Evolutionary conservation across 257 asterid species (phyloP), one percentile per base, ranked within the genome.

Genomic region (Primulina eburnea): DNA sequence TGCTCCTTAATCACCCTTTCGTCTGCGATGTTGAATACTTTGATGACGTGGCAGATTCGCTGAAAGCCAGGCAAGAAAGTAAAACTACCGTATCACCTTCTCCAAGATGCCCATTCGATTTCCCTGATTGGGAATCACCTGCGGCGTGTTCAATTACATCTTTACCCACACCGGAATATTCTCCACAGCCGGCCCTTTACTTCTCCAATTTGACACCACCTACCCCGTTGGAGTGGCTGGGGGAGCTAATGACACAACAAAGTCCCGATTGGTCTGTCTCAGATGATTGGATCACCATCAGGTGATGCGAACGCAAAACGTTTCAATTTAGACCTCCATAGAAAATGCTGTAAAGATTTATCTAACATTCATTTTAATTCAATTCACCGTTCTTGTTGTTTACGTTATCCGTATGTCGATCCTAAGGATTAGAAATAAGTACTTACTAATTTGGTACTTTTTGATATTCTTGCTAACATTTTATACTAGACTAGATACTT

Each of bases 1-100:
- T 90, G 98, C 98, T 92, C 33, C 60, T 88, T 21, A 56, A 80
- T 29, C 98, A 92, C 56, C 92, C 95, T 1, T 92, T 92, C 17
- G 77, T 89, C 56, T 18, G 8, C 8, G 21, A 68, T 1, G 77
- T 21, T 71, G 28, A 70, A 21, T 66, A 63, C 62, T 53, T 37
- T 4, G 75, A 53, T 7, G 80, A 17, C 20, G 21, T 14, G 16
- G 21, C 56, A 14, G 20, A 18, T 16, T 20, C 7, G 6, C 29
- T 28, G 78, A 70, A 68, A 34, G 71, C 28, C 14, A 43, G 65
- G 16, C 24, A 10, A 28, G 4, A 24, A 28, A 58, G 17, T 17
- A 35, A 60, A 3, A 57, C 24, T 24, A 68, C 34, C 11, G 50
- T 33, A 2, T 75, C 85, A 0, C 20, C 76, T 0, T 90, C 98